Evolutionary conservation across 176 grass and related monocot genomes (phyloP).

Genomic region (Cenchrus fungigraminus): DNA sequence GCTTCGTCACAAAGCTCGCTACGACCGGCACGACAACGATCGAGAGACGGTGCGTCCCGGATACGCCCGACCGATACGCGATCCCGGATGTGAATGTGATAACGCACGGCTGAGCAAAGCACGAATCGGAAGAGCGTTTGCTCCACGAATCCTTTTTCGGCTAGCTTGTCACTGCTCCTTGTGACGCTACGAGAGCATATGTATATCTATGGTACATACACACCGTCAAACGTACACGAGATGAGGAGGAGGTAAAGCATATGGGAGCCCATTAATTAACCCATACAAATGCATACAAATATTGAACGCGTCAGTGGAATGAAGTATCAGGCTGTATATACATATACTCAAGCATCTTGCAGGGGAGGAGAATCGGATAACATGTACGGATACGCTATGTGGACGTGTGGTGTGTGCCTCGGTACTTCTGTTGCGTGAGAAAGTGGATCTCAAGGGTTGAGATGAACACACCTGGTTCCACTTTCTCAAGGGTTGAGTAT

Average conservation of each 20-base stretch:
- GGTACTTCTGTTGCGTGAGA: slow-evolving; percentile 22
- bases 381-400: background rate
- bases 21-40: background rate
- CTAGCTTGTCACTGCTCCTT: background rate
- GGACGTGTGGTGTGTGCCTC: too few species aligned
- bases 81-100: background rate
- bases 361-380: background rate
- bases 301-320: background rate
- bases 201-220: background rate
- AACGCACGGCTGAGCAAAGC: background rate
- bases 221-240: background rate
- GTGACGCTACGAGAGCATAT: background rate
- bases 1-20: background rate
- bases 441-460: background rate
- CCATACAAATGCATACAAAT: background rate
- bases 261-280: background rate
- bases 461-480: background rate
- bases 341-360: background rate
- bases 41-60: background rate
- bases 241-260: background rate
- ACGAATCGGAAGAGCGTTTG: background rate
- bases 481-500: slow-evolving; percentile 3
- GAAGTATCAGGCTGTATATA: background rate
- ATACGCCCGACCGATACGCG: background rate
- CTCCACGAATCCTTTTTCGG: background rate